Conservation (phyloP, 2,329 filamentous ascomycete species). For the Graphiopsis chlorocephala region DNA sequence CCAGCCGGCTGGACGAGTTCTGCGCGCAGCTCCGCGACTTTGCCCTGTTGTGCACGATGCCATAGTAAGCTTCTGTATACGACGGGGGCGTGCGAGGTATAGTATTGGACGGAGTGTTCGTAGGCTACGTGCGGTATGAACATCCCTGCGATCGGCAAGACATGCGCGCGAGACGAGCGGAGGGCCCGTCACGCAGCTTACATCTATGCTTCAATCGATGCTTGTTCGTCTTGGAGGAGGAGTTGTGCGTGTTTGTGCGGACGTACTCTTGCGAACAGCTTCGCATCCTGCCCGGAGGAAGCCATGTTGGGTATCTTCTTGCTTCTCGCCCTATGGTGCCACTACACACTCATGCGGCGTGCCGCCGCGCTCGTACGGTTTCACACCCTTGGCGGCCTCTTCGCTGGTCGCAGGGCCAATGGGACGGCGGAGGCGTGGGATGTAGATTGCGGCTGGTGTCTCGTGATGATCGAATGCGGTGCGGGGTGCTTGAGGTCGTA, state of each 20-base stretch:
- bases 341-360: conserved; percentile 14
- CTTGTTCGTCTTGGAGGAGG: background rate
- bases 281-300: conserved; percentile 85
- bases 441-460: conserved; percentile 13
- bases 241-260: background rate
- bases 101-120: conserved; percentile 22
- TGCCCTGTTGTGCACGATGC: conserved; percentile 67
- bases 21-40: conserved; percentile 92
- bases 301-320: conserved; percentile 49
- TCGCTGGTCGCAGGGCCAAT: conserved; percentile 5
- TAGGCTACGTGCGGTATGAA: conserved; percentile 38
- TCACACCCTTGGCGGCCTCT: conserved; percentile 6
- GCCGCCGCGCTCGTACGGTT: conserved; percentile 11
- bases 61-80: conserved; percentile 47
- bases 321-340: conserved; percentile 13
- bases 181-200: background rate
- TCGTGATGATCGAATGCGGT: conserved; percentile 11
- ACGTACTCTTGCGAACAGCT: conserved; percentile 96
- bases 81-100: conserved; percentile 31
- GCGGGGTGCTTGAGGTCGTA: conserved; percentile 2
- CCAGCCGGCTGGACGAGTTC: conserved; percentile 70
- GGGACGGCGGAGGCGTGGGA: background rate
- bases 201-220: conserved; percentile 8
- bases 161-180: background rate
- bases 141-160: conserved; percentile 27